Conservation (phyloP, 202 grass and related monocot genomes). For the Musa balbisiana region DNA sequence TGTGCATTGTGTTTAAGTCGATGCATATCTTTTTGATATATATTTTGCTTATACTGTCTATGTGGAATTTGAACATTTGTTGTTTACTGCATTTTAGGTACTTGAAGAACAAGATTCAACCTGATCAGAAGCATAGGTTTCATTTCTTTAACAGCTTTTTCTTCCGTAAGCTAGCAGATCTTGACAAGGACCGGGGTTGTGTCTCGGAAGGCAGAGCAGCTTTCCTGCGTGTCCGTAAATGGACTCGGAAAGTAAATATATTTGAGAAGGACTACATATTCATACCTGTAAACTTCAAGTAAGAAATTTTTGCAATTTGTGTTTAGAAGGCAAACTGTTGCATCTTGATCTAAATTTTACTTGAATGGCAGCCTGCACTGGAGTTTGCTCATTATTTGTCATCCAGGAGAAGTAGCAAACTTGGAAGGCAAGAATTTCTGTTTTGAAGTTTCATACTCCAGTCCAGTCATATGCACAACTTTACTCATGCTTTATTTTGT, state of each 20-base stretch:
- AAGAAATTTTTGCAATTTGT: conserved; percentile 25
- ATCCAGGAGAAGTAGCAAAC: conserved; percentile 70
- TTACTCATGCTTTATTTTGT: conserved; percentile 26
- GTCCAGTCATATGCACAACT: not conserved
- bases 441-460: conserved; percentile 9
- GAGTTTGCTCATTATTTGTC: conserved; percentile 93
- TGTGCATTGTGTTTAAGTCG: not conserved
- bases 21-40: not conserved
- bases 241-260: conserved; percentile 93
- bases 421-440: conserved; percentile 43
- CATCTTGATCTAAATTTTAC: conserved; percentile 3
- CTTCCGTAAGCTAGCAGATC: conserved; percentile 95
- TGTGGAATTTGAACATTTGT: not conserved
- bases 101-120: conserved; percentile 65
- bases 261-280: conserved; percentile 98
- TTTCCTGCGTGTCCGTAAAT: conserved; percentile 91
- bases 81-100: conserved; percentile 48
- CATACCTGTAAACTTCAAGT: conserved; percentile 98
- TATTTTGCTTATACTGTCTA: too few species aligned
- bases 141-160: conserved; percentile 99
- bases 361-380: conserved; percentile 74
- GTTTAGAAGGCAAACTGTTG: not conserved
- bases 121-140: conserved; percentile 40
- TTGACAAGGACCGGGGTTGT: conserved; percentile 89
- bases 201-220: conserved; percentile 74